Percentiles rank a stretch among this genome's conserved stretches.
These are phyloP conservation scores for Mrakia blollopis DNA, from an alignment of 768 basidiomycete species.

Conservation along the genomic window DNA sequence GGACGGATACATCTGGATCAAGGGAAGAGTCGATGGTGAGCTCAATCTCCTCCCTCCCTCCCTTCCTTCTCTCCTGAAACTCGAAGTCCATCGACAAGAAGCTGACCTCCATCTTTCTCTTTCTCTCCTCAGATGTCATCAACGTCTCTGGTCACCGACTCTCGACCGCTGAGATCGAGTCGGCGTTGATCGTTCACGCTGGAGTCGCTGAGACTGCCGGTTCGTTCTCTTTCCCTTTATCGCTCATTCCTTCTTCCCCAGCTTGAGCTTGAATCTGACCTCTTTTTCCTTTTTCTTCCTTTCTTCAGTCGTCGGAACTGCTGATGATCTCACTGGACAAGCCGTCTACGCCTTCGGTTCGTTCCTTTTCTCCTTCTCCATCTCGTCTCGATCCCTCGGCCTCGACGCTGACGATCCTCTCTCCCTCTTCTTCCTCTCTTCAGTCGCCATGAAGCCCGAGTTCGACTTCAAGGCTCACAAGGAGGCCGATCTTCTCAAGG, in stretches of 20 bases:
- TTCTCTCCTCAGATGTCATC: conserved; percentile 66
- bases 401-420: no score
- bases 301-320: conserved; percentile 43
- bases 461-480: conserved; percentile 69
- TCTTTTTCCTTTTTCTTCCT: no score
- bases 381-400: not conserved
- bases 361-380: not conserved
- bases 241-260: no score
- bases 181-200: conserved; percentile 85
- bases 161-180: conserved; percentile 97
- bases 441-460: conserved; percentile 52
- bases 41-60: conserved; percentile 36
- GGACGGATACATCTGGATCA: conserved; percentile 98
- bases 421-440: not conserved
- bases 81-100: not conserved
- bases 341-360: conserved; percentile 93
- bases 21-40: conserved; percentile 87
- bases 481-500: conserved; percentile 69
- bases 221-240: no score
- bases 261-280: no score
- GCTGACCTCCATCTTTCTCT: not conserved
- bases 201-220: conserved; percentile 90
- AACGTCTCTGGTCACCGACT: conserved; percentile 96
- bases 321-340: conserved; percentile 57
- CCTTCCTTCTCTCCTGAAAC: not conserved